Evolutionary conservation across 768 basidiomycete species (phyloP).

Genomic region (Termitomyces sp.): DNA sequence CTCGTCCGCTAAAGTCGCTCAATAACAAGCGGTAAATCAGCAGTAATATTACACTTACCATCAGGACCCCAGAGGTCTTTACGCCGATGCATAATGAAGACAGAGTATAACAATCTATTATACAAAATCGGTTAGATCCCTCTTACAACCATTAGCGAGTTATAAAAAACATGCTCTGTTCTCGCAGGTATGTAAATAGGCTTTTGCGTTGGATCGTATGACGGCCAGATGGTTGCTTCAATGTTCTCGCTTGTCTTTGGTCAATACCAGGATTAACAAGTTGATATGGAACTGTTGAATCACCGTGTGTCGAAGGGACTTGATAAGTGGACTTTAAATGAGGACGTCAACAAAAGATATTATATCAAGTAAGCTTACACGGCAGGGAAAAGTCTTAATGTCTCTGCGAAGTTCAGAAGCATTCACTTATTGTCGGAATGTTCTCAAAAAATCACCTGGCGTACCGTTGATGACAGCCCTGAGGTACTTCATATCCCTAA

Average conservation of each 20-base stretch:
- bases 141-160: background rate
- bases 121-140: background rate
- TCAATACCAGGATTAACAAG: background rate
- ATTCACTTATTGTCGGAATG: background rate
- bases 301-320: constrained; percentile 47
- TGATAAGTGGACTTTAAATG: background rate
- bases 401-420: constrained; percentile 29
- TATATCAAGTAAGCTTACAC: constrained; percentile 31
- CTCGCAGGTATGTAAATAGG: constrained; percentile 51
- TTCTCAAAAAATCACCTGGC: background rate
- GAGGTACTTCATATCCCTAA: constrained; percentile 61
- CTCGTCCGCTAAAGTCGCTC: constrained; percentile 41
- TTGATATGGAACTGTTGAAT: background rate
- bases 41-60: constrained; percentile 29
- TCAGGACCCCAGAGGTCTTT: constrained; percentile 70
- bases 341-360: background rate
- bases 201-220: constrained; percentile 37
- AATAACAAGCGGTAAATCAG: background rate
- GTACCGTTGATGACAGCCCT: constrained; percentile 64
- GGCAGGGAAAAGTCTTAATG: constrained; percentile 51
- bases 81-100: constrained; percentile 61
- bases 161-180: constrained; percentile 29
- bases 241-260: constrained; percentile 33
- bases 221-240: constrained; percentile 43
- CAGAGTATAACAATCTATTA: constrained; percentile 43